Base-by-base conservation (phyloP, 2,329 filamentous ascomycete species). In the Venturia asperata region DNA sequence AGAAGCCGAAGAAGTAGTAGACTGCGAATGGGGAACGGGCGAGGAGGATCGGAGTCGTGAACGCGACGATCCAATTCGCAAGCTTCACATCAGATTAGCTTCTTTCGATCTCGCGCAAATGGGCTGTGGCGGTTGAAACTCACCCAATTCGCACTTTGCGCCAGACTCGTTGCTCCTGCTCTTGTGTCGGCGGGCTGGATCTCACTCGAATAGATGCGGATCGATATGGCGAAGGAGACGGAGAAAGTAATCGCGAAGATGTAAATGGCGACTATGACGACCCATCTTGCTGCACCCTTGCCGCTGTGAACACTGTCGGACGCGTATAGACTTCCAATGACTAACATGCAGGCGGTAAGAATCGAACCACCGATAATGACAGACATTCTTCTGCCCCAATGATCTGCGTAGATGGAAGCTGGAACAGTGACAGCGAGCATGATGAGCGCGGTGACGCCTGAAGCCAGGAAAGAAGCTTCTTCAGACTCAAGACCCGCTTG, bases 121-220 rank as follows among this genome's bases (percentile, higher is more conserved):
- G 19, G 37, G 5, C 45, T 41, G 15, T 15, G 24, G 17, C 15
- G 39, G 15, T 21, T 2, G 11, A 21, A 19, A 76, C 73, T 27
- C n/a, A 77, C 76, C 77, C 82, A 85, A 63, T 83, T 84, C n/a
- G 77, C 76, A 3, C 82, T 79, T 68, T 82, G 77, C 0, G 81
- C 82, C 3, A 85, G 68, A 65, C 79, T 81, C 11, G 79, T 83
- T 5, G 82, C 83, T 0, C 80, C 79, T 0, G 83, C 83, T 5
- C 84, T 77, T 0, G 82, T 85, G 47, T 79, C 74, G 4, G 78
- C 76, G 0, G 83, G 82, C 67, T 86, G 83, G 45, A 86, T 85
- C 72, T 87, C 84, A 10, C 79, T 78, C 0, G 81, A 79, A 66
- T 85, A 86, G 7, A 87, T 81, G 67, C 82, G 83, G 61, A 81